Evolutionary conservation across 2,329 filamentous ascomycete species (phyloP).

Genomic region (Pyrenochaeta sp.): DNA sequence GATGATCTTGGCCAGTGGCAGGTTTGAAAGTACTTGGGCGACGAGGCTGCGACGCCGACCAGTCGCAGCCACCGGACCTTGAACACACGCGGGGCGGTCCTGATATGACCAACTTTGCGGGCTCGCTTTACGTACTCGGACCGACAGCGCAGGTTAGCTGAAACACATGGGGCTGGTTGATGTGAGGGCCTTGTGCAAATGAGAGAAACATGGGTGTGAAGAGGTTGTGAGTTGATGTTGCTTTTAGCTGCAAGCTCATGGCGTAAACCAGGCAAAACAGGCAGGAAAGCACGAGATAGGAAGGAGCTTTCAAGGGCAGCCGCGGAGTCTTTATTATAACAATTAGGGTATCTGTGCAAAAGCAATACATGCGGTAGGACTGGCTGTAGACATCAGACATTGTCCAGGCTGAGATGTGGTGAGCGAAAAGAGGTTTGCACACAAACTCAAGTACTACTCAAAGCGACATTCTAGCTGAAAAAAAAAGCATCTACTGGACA

Average conservation of each 20-base stretch:
- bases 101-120: constrained; percentile 9
- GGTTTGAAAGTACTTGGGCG: background rate
- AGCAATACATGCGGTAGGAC: no score
- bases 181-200: background rate
- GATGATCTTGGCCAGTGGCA: background rate
- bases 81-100: constrained; percentile 2
- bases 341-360: background rate
- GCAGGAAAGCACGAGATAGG: background rate
- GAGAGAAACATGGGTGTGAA: background rate
- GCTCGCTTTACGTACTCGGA: constrained; percentile 9
- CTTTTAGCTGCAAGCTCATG: constrained; percentile 6
- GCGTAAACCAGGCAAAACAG: background rate
- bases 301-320: background rate
- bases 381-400: no score
- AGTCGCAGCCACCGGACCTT: background rate
- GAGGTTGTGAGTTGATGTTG: background rate
- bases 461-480: background rate
- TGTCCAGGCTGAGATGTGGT: no score
- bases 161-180: background rate
- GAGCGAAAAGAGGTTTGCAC: no score
- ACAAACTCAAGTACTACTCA: no score
- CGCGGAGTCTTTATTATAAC: background rate
- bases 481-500: background rate
- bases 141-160: constrained; percentile 1
- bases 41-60: constrained; percentile 9